These are phyloP conservation scores for Acorus calamus DNA, from an alignment of 106 monocot genomes.

Conservation along the genomic window DNA sequence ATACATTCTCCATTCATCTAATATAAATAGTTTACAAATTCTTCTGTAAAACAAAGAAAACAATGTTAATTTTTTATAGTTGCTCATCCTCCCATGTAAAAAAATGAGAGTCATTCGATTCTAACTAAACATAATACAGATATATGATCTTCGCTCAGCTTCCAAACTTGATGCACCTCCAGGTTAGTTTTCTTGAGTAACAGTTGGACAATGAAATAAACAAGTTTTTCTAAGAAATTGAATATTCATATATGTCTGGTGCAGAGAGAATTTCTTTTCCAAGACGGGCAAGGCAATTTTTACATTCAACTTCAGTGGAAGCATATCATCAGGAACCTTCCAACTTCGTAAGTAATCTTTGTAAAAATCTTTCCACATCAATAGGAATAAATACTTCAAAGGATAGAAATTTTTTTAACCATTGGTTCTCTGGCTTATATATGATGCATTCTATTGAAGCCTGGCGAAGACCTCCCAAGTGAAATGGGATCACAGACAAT, in stretches of 20 bases:
- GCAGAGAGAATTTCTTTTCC: slow-evolving; percentile 11
- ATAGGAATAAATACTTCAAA: too few relatives aligned
- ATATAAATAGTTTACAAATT: too few relatives aligned
- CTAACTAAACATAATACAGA: too few relatives aligned
- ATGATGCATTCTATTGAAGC: slow-evolving; percentile 16
- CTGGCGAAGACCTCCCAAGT: slow-evolving; percentile 17
- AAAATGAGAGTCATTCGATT: too few relatives aligned
- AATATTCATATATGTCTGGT: neutral
- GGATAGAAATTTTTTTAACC: too few relatives aligned
- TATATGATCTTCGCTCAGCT: slow-evolving; percentile 14
- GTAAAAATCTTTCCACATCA: too few relatives aligned
- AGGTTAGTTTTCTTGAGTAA: slow-evolving; percentile 13
- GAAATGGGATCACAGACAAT: slow-evolving; percentile 21
- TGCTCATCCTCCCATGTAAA: too few relatives aligned
- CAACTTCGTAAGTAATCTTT: slow-evolving; percentile 33
- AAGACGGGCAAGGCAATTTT: slow-evolving; percentile 6
- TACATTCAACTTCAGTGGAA: slow-evolving; percentile 13
- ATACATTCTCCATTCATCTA: too few relatives aligned
- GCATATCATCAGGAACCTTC: slow-evolving; percentile 7
- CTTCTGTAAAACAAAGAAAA: too few relatives aligned
- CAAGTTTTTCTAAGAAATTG: neutral
- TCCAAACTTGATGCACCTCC: slow-evolving; percentile 7
- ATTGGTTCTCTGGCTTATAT: neutral
- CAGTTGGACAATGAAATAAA: neutral
- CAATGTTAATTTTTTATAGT: too few relatives aligned